A percentile compares a stretch with the other conserved stretches of the same genome.
Conservation (phyloP, 1,284 basidiomycete genomes). For the Marasmius oreades region DNA sequence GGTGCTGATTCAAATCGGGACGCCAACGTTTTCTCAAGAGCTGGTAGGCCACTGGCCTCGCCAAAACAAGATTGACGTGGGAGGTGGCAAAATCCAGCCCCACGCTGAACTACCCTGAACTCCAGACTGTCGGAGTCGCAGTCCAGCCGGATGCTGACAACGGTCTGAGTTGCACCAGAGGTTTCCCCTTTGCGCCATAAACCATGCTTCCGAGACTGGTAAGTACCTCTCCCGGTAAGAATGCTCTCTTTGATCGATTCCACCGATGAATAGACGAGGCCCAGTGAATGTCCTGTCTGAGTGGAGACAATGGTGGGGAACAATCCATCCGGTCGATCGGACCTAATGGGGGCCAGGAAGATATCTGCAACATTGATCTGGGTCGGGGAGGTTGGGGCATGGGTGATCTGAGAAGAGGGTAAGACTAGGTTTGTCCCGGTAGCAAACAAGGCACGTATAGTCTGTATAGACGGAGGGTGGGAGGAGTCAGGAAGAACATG, state of each 20-base stretch:
- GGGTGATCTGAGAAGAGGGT: constrained; percentile 69
- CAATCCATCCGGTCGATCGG: constrained; percentile 90
- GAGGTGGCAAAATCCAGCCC: constrained; percentile 93
- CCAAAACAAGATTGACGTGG: constrained; percentile 87
- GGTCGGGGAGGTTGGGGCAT: constrained; percentile 46
- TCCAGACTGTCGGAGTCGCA: constrained; percentile 94
- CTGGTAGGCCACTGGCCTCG: constrained; percentile 70
- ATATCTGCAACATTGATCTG: constrained; percentile 81
- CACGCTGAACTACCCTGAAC: constrained; percentile 90
- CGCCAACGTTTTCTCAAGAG: constrained; percentile 80
- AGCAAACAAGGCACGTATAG: constrained; percentile 52
- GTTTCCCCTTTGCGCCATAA: constrained; percentile 98
- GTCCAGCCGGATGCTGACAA: constrained; percentile 82
- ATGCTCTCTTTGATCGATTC: constrained; percentile 89
- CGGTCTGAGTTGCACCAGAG: constrained; percentile 89
- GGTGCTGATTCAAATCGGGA: constrained; percentile 77
- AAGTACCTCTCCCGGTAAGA: constrained; percentile 86
- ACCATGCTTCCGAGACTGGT: constrained; percentile 95
- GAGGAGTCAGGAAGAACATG: constrained; percentile 54
- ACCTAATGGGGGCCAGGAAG: constrained; percentile 78
- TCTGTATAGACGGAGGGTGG: constrained; percentile 45
- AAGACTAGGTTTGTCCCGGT: constrained; percentile 71
- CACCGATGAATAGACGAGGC: constrained; percentile 95
- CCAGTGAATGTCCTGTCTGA: constrained; percentile 74
- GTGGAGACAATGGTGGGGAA: constrained; percentile 91